Conservation (phyloP, 2,329 filamentous ascomycete genomes). For the Xylariaceae sp. region DNA sequence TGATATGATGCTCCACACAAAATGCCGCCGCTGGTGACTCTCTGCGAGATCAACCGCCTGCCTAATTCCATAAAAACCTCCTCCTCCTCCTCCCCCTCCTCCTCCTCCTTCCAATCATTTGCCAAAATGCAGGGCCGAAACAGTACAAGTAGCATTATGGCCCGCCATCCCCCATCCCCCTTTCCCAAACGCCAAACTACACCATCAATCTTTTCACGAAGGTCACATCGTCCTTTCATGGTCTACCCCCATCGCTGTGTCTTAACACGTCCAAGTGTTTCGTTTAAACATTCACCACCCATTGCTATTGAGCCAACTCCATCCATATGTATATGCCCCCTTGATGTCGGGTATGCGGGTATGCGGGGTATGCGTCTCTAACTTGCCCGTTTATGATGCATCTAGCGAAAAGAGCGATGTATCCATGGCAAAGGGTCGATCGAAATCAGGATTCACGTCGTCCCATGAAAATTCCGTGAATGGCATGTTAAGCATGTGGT, state of each 20-base stretch:
- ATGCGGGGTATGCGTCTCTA: not conserved
- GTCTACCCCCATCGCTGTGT: not conserved
- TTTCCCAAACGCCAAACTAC: conserved; percentile 7
- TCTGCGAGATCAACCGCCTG: not conserved
- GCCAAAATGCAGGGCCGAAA: not conserved
- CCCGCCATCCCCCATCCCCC: not conserved
- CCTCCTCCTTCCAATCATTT: not conserved
- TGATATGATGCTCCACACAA: conserved; percentile 6
- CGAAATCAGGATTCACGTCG: conserved; percentile 45
- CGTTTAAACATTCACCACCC: not conserved
- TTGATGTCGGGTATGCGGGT: not conserved
- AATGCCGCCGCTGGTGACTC: not conserved
- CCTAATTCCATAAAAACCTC: not conserved
- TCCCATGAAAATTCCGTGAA: conserved; percentile 40
- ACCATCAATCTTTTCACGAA: conserved; percentile 2
- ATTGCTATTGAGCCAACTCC: not conserved
- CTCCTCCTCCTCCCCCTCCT: not conserved
- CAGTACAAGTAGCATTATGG: not conserved
- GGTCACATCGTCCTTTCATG: not conserved
- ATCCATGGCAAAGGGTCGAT: conserved; percentile 50
- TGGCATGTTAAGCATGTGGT: conserved; percentile 19
- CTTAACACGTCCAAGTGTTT: conserved; percentile 3
- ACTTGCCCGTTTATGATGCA: conserved; percentile 21
- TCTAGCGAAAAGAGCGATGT: conserved; percentile 40
- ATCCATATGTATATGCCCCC: not conserved